Evolutionary conservation across 2,329 filamentous ascomycete genomes (phyloP).

Genomic region (Aspergillus phoenicis): DNA sequence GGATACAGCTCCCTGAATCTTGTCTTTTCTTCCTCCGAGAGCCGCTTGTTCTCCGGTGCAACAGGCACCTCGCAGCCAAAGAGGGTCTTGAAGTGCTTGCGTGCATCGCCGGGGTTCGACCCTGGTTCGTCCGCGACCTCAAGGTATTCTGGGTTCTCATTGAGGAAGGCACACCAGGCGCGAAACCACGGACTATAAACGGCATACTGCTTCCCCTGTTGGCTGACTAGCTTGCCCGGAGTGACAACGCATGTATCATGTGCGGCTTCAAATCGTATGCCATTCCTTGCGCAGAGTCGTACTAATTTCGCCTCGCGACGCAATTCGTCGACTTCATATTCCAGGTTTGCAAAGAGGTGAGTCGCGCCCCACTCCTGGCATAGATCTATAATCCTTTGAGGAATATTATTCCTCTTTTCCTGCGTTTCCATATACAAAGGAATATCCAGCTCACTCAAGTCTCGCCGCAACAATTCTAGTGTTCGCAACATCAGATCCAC

Average conservation of each 20-base stretch:
- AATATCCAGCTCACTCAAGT: conserved; percentile 71
- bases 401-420: conserved; percentile 64
- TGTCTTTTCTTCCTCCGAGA: conserved; percentile 62
- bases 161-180: conserved; percentile 72
- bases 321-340: conserved; percentile 91
- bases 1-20: conserved; percentile 67
- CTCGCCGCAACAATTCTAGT: conserved; percentile 64
- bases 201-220: conserved; percentile 75
- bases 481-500: conserved; percentile 82
- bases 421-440: conserved; percentile 76
- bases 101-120: conserved; percentile 56
- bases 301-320: conserved; percentile 72
- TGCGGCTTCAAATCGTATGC: conserved; percentile 69
- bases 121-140: conserved; percentile 61
- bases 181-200: conserved; percentile 84
- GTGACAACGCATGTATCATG: conserved; percentile 83
- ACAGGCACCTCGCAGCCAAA: conserved; percentile 65
- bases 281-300: conserved; percentile 60
- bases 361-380: conserved; percentile 71
- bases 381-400: conserved; percentile 63
- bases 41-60: conserved; percentile 63
- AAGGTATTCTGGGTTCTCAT: conserved; percentile 68
- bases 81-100: conserved; percentile 54
- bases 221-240: conserved; percentile 68
- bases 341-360: conserved; percentile 79